phyloP scores from a whole-genome alignment of 495 filamentous ascomycete genomes.

The Xanthoparmelia taractica region DNA sequence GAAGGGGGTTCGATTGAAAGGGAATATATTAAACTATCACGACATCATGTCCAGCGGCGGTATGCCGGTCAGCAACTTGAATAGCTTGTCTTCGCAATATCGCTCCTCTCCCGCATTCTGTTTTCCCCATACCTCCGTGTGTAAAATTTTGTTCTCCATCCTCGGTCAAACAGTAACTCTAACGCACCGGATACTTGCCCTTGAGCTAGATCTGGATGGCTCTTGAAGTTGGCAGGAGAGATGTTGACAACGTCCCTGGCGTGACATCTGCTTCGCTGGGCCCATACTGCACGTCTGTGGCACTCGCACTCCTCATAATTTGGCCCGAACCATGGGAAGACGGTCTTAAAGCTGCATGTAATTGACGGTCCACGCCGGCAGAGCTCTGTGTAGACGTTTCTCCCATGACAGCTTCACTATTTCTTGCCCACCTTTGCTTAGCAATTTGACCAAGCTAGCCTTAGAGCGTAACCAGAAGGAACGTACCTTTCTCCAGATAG shows the following conservation, averaged over 20 bases:
- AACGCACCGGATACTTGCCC: too few species aligned
- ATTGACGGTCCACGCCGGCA: neutral
- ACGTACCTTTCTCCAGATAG: neutral
- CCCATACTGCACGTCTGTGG: neutral
- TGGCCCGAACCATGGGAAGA: neutral
- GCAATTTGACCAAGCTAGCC: neutral
- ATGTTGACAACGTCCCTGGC: too few species aligned
- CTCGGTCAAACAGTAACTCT: too few species aligned
- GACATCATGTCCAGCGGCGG: neutral
- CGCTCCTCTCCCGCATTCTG: neutral
- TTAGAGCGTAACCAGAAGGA: neutral
- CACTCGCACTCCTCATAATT: neutral
- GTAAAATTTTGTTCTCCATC: neutral
- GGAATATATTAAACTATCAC: neutral
- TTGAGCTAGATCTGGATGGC: too few species aligned
- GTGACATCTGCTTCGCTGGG: neutral
- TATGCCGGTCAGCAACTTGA: neutral
- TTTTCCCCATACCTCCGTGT: neutral
- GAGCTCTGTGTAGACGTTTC: neutral
- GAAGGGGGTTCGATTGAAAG: neutral
- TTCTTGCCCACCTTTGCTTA: neutral
- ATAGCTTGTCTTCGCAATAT: neutral
- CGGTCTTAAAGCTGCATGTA: neutral
- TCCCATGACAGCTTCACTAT: neutral
- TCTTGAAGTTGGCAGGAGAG: too few species aligned